Percentiles rank a stretch among this genome's conserved stretches.
Conservation (phyloP, 2,329 filamentous ascomycete species). For the Phialophora tarda region DNA sequence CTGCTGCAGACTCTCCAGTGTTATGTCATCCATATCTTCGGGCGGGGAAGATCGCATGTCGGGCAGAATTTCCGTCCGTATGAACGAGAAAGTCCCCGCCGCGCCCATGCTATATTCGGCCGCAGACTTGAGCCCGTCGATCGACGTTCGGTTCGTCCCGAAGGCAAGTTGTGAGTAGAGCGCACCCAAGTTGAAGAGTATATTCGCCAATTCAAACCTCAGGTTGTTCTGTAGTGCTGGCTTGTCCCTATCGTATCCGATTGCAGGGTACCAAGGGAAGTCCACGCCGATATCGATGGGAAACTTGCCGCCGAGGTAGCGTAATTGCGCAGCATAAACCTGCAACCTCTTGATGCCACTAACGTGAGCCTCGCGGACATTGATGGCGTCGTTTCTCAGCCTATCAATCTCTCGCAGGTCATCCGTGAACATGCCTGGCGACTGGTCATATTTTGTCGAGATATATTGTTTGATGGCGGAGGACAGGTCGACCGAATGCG, state of each 20-base stretch:
- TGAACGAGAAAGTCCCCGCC: slow-evolving; percentile 80
- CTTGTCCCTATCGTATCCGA: slow-evolving; percentile 77
- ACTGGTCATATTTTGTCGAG: slow-evolving; percentile 97
- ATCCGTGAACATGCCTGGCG: slow-evolving; percentile 92
- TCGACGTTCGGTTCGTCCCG: slow-evolving; percentile 74
- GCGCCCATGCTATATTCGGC: slow-evolving; percentile 89
- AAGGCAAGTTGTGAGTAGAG: slow-evolving; percentile 92
- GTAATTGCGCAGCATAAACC: slow-evolving; percentile 86
- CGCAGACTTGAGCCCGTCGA: slow-evolving; percentile 83
- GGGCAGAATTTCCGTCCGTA: slow-evolving; percentile 76
- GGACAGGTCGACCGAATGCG: slow-evolving; percentile 77
- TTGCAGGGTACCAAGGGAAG: slow-evolving; percentile 92
- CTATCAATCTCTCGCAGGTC: slow-evolving; percentile 87
- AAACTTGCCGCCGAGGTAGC: slow-evolving; percentile 94
- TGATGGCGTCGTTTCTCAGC: slow-evolving; percentile 82
- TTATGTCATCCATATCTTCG: slow-evolving; percentile 93
- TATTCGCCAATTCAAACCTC: slow-evolving; percentile 84
- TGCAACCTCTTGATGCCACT: slow-evolving; percentile 89
- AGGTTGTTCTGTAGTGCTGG: slow-evolving; percentile 68
- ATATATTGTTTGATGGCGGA: slow-evolving; percentile 92
- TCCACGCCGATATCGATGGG: slow-evolving; percentile 88
- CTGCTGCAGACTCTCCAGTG: slow-evolving; percentile 80
- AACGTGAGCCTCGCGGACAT: slow-evolving; percentile 83
- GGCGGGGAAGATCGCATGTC: slow-evolving; percentile 83
- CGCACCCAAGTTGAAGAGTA: slow-evolving; percentile 90